Percentiles rank a stretch among this genome's conserved stretches.
Conservation (phyloP, 2,329 filamentous ascomycete species). For the Penicillium griseofulvum region DNA sequence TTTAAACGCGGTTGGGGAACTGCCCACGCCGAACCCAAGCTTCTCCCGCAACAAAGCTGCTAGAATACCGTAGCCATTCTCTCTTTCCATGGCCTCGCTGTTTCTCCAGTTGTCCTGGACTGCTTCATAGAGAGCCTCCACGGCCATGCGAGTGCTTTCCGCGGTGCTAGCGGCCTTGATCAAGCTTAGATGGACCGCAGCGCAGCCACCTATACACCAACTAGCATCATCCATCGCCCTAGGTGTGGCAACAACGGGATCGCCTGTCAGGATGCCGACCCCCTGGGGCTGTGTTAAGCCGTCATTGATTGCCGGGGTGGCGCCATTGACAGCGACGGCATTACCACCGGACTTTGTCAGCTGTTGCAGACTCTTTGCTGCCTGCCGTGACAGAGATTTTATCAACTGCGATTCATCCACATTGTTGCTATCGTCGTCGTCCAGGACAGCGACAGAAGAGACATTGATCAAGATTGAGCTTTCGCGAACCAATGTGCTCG, state of each 20-base stretch:
- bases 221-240: constrained; percentile 86
- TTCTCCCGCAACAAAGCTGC: constrained; percentile 81
- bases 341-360: constrained; percentile 72
- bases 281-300: constrained; percentile 79
- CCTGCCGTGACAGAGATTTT: constrained; percentile 69
- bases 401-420: constrained; percentile 71
- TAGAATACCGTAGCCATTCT: constrained; percentile 88
- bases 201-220: constrained; percentile 90
- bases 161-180: constrained; percentile 71
- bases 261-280: constrained; percentile 76
- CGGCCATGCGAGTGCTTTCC: constrained; percentile 70
- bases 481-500: constrained; percentile 77
- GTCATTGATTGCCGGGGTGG: constrained; percentile 82
- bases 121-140: constrained; percentile 80
- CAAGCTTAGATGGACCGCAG: constrained; percentile 78
- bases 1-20: constrained; percentile 43
- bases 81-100: constrained; percentile 95
- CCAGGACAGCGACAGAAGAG: constrained; percentile 74
- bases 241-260: constrained; percentile 76
- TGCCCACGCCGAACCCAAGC: constrained; percentile 47
- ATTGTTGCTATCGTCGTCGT: constrained; percentile 72
- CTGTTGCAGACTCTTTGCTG: constrained; percentile 65
- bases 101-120: constrained; percentile 94
- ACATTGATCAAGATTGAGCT: constrained; percentile 78
- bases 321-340: constrained; percentile 81